A percentile compares a stretch with the other conserved stretches of the same genome.
These are phyloP conservation scores for Chlorokybus atmophyticus DNA, from an alignment of 139 green algal species.

Conservation along the genomic window DNA sequence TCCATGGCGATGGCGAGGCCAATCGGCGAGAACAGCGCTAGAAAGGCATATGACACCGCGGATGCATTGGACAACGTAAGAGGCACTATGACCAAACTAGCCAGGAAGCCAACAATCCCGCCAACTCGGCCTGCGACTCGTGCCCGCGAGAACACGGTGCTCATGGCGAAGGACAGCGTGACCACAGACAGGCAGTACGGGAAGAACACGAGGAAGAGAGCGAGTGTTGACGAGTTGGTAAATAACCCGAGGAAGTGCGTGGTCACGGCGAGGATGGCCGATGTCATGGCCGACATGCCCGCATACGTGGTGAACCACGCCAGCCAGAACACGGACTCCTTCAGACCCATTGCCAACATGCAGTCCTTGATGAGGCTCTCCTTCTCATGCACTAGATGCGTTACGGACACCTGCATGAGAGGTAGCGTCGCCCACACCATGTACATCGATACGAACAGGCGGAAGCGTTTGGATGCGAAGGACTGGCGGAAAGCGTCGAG, in stretches of 20 bases:
- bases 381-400: conserved; percentile 8
- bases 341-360: conserved; percentile 25
- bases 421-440: conserved; percentile 23
- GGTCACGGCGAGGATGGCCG: conserved; percentile 6
- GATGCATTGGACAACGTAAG: conserved; percentile 7
- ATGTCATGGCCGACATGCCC: conserved; percentile 12
- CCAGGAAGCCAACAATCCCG: conserved; percentile 9
- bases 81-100: conserved; percentile 15
- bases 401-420: conserved; percentile 10
- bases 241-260: conserved; percentile 11
- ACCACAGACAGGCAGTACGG: conserved; percentile 21
- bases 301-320: conserved; percentile 19
- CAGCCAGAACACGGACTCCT: conserved; percentile 27
- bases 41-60: background rate
- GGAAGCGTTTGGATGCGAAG: background rate
- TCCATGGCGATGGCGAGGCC: conserved; percentile 15
- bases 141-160: conserved; percentile 14
- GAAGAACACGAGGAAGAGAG: conserved; percentile 19
- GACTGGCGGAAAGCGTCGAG: too few relatives aligned
- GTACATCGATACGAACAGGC: conserved; percentile 24
- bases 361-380: conserved; percentile 14
- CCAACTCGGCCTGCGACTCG: conserved; percentile 5
- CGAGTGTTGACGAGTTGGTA: background rate
- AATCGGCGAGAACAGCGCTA: conserved; percentile 19
- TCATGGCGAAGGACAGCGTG: conserved; percentile 18